A percentile compares a stretch with the other conserved stretches of the same genome.
These are phyloP conservation scores for Puccinellia tenuiflora DNA, from an alignment of 176 grass and related monocot species.

Conservation along the genomic window DNA sequence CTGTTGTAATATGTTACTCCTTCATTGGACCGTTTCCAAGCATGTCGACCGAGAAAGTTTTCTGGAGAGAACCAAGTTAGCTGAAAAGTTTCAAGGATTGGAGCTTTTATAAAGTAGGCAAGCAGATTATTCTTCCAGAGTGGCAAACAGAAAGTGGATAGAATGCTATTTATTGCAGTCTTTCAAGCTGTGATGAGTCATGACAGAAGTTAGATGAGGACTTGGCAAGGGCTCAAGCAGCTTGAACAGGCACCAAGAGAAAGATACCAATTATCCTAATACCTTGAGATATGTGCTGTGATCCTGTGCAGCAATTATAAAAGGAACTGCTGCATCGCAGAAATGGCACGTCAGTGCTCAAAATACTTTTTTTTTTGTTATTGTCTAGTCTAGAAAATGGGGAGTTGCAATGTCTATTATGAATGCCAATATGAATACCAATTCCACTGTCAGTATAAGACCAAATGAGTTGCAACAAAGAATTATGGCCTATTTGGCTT, in stretches of 20 bases:
- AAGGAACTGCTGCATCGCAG: no score
- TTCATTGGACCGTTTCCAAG: background rate
- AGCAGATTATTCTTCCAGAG: constrained; percentile 47
- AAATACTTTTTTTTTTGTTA: no score
- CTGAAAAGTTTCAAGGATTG: constrained; percentile 23
- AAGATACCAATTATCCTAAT: constrained; percentile 8
- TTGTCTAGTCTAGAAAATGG: no score
- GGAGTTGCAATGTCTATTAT: background rate
- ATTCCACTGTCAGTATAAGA: background rate
- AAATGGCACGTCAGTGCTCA: no score
- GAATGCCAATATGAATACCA: background rate
- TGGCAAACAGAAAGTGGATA: constrained; percentile 38
- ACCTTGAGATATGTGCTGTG: background rate
- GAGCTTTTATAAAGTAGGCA: constrained; percentile 39
- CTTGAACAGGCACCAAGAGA: constrained; percentile 1
- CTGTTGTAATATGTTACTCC: constrained; percentile 9
- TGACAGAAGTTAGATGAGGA: constrained; percentile 29
- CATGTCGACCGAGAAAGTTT: constrained; percentile 24
- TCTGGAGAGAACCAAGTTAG: constrained; percentile 24
- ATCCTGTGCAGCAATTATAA: no score
- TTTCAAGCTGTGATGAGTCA: constrained; percentile 13
- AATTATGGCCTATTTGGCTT: background rate
- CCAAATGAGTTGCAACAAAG: background rate
- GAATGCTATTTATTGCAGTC: constrained; percentile 28
- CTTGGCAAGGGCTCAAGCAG: constrained; percentile 25